Evolutionary conservation across 345 rosid species (phyloP), one percentile per base, ranked within the genome.

Genomic region (Acer yangbiense): DNA sequence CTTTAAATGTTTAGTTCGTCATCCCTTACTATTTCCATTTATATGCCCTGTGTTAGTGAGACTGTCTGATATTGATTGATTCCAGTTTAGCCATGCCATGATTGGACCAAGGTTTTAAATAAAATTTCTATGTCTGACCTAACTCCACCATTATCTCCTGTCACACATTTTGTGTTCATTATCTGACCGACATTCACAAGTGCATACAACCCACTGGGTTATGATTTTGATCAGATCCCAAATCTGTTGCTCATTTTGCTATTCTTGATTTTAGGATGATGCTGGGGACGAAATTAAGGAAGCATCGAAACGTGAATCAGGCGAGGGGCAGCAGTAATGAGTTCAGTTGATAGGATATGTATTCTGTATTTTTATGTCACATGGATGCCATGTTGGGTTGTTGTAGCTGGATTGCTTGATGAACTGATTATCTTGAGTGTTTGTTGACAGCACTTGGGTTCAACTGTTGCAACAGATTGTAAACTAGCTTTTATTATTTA

Each of bases 221-320:
- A 65, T 41, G 23, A 41, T n/a, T n/a, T 2, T 3, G 9, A 2
- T 27, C 17, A 13, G 16, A 50, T 50, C 6, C 5, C 0, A 23
- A n/a, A 13, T 14, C 48, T 43, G 32, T 25, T 25, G 27, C 27
- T 25, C 6, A 6, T 81, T 50, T n/a, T 43, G 71, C 43, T 71
- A 5, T 32, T 73, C 27, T 48, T 44, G 12, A 44, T 79, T 82
- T 57, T 68, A 92, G 97, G 97, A 96, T 67, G 98, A 96, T 10
- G 92, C 85, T 17, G 94, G 90, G 64, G 97, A 96, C 58, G 98
- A 96, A 86, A 90, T 91, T 83, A 92, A 91, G 88, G 98, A 96
- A 83, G 88, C 91, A 32, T 85, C 95, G 35, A 96, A 96, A 68
- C 87, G 29, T 21, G 97, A 91, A 46, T 73, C 91, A 8, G 90